These are phyloP conservation scores for Neckera pumila DNA, from an alignment of 225 moss, liverwort and hornwort genomes.

Conservation along the genomic window DNA sequence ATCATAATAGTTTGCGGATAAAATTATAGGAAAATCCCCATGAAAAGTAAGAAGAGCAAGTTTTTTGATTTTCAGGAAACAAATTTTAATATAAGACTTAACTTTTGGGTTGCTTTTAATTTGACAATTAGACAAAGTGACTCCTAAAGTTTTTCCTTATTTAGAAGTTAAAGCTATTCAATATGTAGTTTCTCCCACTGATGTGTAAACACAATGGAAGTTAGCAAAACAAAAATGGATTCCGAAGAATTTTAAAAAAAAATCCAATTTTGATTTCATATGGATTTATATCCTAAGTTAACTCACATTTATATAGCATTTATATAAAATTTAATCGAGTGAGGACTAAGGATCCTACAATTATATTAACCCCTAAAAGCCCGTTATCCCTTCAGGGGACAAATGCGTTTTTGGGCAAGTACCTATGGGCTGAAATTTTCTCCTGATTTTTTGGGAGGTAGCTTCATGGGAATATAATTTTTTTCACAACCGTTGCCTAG, in stretches of 20 bases:
- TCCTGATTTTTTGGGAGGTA: too few relatives aligned
- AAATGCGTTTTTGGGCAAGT: too few relatives aligned
- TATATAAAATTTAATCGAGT: too few relatives aligned
- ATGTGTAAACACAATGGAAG: background rate
- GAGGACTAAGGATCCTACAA: accelerated
- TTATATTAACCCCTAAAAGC: too few relatives aligned
- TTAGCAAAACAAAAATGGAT: background rate
- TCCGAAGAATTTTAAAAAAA: too few relatives aligned
- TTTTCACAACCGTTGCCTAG: too few relatives aligned
- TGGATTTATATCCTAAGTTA: accelerated
- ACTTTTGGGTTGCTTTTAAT: background rate
- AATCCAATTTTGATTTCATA: accelerated
- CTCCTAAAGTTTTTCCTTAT: background rate
- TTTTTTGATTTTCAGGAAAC: background rate
- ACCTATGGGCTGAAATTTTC: too few relatives aligned
- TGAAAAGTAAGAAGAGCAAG: background rate
- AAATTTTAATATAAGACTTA: background rate
- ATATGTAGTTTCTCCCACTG: background rate
- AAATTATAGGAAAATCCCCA: background rate
- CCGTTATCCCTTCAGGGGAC: too few relatives aligned
- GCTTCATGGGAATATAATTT: too few relatives aligned
- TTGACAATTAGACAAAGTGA: background rate
- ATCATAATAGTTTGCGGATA: accelerated
- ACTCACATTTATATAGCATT: background rate
- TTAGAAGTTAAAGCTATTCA: background rate